Conservation (phyloP, 1,284 basidiomycete species). For the Papiliotrema fonsecae region DNA sequence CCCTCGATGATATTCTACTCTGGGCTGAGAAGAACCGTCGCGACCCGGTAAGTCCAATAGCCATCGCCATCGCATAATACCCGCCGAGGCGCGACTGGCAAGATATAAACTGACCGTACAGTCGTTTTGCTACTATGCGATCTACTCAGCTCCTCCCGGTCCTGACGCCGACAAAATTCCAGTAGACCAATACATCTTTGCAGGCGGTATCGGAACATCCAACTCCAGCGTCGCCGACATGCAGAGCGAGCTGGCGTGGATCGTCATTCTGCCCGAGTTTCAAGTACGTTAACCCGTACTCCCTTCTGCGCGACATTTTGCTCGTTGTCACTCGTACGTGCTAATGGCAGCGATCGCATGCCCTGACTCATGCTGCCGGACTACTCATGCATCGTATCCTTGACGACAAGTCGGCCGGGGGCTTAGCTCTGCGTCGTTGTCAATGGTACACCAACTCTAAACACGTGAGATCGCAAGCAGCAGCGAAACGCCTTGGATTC, state of each 20-base stretch:
- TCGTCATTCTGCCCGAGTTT: conserved; percentile 33
- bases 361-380: conserved; percentile 37
- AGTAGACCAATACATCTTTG: conserved; percentile 30
- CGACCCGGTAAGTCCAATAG: conserved; percentile 21
- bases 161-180: conserved; percentile 5
- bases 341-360: conserved; percentile 25
- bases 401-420: conserved; percentile 30
- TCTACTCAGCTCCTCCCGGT: conserved; percentile 28
- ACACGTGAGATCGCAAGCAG: conserved; percentile 26
- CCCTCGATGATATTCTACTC: conserved; percentile 27
- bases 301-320: background rate
- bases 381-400: conserved; percentile 38
- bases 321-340: background rate
- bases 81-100: too few relatives aligned
- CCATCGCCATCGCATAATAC: too few relatives aligned
- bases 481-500: conserved; percentile 32
- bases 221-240: conserved; percentile 24
- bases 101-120: background rate
- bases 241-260: conserved; percentile 35
- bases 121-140: conserved; percentile 14
- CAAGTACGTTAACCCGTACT: too few relatives aligned
- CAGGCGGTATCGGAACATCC: conserved; percentile 31
- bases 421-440: conserved; percentile 35
- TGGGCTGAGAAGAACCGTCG: conserved; percentile 27
- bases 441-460: conserved; percentile 40